A percentile compares a stretch with the other conserved stretches of the same genome.
These are phyloP conservation scores for Phallus indusiatus DNA, from an alignment of 768 basidiomycete species.

Conservation along the genomic window DNA sequence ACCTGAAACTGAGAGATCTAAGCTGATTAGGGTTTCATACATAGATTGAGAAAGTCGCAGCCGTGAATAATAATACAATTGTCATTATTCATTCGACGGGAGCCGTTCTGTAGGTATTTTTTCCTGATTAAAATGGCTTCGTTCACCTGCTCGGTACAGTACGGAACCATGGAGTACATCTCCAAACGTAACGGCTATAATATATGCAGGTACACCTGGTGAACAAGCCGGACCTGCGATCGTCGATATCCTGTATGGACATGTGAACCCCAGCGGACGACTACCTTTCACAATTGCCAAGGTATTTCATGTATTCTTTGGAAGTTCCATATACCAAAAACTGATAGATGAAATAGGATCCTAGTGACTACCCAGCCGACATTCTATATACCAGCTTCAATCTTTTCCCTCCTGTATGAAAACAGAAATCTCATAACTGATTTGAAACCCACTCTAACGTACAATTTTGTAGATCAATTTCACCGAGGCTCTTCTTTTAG, in stretches of 20 bases:
- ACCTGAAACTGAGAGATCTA: background rate
- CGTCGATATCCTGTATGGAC: constrained; percentile 31
- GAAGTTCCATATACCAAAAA: no score
- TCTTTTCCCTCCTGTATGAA: constrained; percentile 14
- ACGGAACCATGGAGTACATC: constrained; percentile 62
- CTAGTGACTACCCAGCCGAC: constrained; percentile 6
- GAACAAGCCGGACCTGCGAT: constrained; percentile 30
- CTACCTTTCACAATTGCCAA: constrained; percentile 33
- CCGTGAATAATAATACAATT: constrained; percentile 43
- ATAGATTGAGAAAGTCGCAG: constrained; percentile 14
- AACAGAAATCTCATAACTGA: background rate
- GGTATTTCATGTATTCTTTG: constrained; percentile 7
- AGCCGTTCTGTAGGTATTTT: constrained; percentile 31
- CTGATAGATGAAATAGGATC: background rate
- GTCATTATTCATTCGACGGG: constrained; percentile 60
- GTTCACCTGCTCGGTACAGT: background rate
- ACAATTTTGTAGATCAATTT: constrained; percentile 26
- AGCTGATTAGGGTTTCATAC: background rate
- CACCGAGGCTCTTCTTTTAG: constrained; percentile 22
- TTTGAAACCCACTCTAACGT: background rate
- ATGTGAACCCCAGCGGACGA: constrained; percentile 29
- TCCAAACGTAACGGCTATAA: constrained; percentile 63
- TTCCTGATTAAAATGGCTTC: background rate
- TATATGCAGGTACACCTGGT: constrained; percentile 34
- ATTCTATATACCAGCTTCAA: constrained; percentile 10